Base-by-base conservation (phyloP, 1,284 basidiomycete species). In the Pseudozyma thailandica region DNA sequence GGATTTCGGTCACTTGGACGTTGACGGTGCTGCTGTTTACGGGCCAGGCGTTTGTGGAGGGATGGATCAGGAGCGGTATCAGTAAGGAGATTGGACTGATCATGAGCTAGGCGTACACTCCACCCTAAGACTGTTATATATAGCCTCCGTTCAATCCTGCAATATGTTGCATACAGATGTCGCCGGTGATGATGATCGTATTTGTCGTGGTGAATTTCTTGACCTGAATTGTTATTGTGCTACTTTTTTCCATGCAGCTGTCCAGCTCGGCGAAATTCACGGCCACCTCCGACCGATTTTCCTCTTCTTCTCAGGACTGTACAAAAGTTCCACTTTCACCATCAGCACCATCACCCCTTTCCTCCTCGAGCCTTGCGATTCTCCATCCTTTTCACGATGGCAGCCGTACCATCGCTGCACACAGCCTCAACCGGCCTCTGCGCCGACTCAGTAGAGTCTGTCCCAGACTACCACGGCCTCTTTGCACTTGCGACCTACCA, bases 401-500 rank as follows among this genome's bases (percentile, higher is more conserved):
- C 57, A 25, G 16, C 33, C 1, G 57, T 57, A 0, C 0, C 33
- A 35, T 73, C 71, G 3, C 74, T 75, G 4, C 79, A 62, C 51
- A 46, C 46, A 7, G 52, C 66, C 12, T 81, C 78, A 2, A 82
- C 80, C 12, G 64, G 51, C 16, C 72, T 79, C 6, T 77, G 74
- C 37, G 81, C 81, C 1, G 81, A 82, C 61, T 78, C 75, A 15
- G 57, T 82, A 42, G 81, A 82, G 52, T 75, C 75, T 3, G 77
- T 75, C 12, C 81, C 81, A 0, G 50, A 30, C 18, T 23, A 47
- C 4, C 25, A 42, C 2, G 66, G 69, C 26, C 35, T 82, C 20
- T 82, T 82, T 56, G 81, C 77, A 4, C 66, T 81, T 6, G 79
- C 74, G 1, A 82, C 81, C 1, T 82, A 82, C 28, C 80, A 82